phyloP scores from a whole-genome alignment of 768 basidiomycete genomes.

The Ramaria rubella region DNA sequence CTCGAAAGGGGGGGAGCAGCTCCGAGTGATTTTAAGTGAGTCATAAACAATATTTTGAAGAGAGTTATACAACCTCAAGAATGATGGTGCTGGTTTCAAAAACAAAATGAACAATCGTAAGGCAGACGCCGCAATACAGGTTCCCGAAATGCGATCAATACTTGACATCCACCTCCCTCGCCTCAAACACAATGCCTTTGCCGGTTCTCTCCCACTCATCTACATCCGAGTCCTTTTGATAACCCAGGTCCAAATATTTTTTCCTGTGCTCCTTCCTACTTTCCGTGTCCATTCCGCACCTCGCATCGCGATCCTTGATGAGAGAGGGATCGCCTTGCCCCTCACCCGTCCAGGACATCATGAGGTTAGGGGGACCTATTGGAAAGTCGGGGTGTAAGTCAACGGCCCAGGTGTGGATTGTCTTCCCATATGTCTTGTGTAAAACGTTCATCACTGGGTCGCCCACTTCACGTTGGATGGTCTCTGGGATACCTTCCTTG shows the following conservation, averaged over 20 bases:
- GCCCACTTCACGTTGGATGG: conserved; percentile 21
- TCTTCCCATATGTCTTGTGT: conserved; percentile 43
- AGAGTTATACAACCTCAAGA: too few relatives aligned
- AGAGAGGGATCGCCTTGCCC: conserved; percentile 28
- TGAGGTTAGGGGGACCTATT: conserved; percentile 41
- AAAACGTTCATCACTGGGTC: conserved; percentile 38
- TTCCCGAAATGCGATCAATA: too few relatives aligned
- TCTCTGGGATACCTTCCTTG: not conserved
- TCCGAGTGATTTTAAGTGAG: too few relatives aligned
- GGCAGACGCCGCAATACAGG: too few relatives aligned
- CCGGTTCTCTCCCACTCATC: conserved; percentile 35
- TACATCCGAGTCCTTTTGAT: conserved; percentile 30
- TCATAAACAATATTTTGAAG: too few relatives aligned
- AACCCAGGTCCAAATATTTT: conserved; percentile 30
- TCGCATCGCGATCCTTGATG: conserved; percentile 26
- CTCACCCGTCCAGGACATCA: conserved; percentile 39
- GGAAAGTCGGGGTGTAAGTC: conserved; percentile 37
- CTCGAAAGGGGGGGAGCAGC: too few relatives aligned
- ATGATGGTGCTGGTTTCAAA: too few relatives aligned
- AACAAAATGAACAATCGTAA: too few relatives aligned
- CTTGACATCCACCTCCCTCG: not conserved
- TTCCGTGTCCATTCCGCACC: conserved; percentile 26
- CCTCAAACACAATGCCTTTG: conserved; percentile 26
- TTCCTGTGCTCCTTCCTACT: conserved; percentile 30
- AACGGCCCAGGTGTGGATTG: conserved; percentile 32